Percentiles rank a stretch among this genome's conserved stretches.
phyloP scores from a whole-genome alignment of 2,329 filamentous ascomycete species.

The Cercospora sesami region DNA sequence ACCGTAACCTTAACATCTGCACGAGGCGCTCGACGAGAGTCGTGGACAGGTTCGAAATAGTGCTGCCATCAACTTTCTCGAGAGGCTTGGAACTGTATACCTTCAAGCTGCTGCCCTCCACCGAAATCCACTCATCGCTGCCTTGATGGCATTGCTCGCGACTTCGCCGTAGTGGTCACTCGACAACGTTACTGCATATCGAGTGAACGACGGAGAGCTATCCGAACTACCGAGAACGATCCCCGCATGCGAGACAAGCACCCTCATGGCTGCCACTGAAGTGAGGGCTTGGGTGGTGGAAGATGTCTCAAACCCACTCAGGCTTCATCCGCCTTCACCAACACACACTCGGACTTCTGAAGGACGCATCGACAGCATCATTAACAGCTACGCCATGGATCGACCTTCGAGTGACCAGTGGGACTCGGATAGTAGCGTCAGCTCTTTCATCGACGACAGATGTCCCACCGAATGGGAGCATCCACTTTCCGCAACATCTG shows the following conservation, averaged over 20 bases:
- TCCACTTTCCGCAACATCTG: not conserved
- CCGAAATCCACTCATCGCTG: not conserved
- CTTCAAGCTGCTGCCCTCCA: not conserved
- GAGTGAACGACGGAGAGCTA: not conserved
- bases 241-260: constrained; percentile 1
- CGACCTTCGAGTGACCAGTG: constrained; percentile 11
- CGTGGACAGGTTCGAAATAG: constrained; percentile 6
- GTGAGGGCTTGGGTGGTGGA: not conserved
- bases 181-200: constrained; percentile 2
- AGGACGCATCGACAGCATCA: constrained; percentile 9
- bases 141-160: not conserved
- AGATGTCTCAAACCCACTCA: constrained; percentile 3
- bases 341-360: not conserved
- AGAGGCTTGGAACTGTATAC: constrained; percentile 2
- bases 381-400: constrained; percentile 11
- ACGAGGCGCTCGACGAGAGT: constrained; percentile 1
- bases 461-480: constrained; percentile 27
- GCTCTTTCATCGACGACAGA: constrained; percentile 34
- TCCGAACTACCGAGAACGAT: not conserved
- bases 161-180: not conserved
- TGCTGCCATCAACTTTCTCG: not conserved
- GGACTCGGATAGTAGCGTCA: constrained; percentile 20
- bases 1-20: constrained; percentile 8
- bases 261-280: constrained; percentile 8
- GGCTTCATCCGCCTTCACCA: constrained; percentile 11